phyloP scores from a whole-genome alignment of 768 basidiomycete species.

The Suillus brevipes region DNA sequence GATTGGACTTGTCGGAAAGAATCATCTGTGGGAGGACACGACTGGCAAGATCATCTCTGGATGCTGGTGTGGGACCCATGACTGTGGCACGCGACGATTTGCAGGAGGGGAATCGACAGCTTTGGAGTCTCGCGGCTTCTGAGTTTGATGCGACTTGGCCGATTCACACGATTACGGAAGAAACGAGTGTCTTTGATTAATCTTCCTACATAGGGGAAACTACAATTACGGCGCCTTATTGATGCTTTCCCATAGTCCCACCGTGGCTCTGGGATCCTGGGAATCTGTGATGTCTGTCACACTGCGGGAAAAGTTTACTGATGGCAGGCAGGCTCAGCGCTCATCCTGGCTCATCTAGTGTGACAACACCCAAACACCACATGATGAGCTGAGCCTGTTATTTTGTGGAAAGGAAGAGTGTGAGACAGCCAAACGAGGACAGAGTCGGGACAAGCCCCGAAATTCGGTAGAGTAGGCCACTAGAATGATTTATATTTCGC shows the following conservation, averaged over 20 bases:
- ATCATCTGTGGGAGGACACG: constrained; percentile 34
- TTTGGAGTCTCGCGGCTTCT: neutral
- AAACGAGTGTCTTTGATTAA: neutral
- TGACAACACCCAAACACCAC: too few species aligned
- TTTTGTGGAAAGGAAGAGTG: too few species aligned
- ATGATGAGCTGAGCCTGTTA: too few species aligned
- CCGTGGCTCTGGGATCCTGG: too few species aligned
- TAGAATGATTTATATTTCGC: too few species aligned
- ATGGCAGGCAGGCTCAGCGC: too few species aligned
- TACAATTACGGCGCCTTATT: neutral
- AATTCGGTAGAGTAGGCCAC: too few species aligned
- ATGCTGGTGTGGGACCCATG: constrained; percentile 12
- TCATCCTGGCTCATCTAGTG: too few species aligned
- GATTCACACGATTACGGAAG: neutral
- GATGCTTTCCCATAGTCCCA: neutral
- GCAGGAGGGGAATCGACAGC: neutral
- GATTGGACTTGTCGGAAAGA: constrained; percentile 34
- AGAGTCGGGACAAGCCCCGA: too few species aligned
- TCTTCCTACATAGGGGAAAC: neutral
- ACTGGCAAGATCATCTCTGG: constrained; percentile 28
- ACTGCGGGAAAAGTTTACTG: too few species aligned
- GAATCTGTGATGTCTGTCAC: too few species aligned
- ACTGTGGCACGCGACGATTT: neutral
- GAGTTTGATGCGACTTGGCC: neutral
- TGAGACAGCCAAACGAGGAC: too few species aligned